phyloP scores from a whole-genome alignment of 1,284 basidiomycete genomes.

The Tilletia walkeri region DNA sequence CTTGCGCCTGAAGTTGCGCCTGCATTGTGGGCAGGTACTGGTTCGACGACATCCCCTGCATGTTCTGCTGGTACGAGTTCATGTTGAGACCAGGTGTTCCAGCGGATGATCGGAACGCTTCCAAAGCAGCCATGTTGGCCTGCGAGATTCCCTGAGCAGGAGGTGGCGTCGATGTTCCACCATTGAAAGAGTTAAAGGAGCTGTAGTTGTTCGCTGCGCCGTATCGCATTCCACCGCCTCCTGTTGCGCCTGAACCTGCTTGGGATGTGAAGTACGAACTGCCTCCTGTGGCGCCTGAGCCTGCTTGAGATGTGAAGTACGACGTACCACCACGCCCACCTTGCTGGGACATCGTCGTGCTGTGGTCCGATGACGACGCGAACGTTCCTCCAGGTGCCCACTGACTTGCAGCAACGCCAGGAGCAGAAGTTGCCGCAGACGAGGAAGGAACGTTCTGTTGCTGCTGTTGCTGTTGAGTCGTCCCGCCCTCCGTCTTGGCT shows the following conservation, averaged over 20 bases:
- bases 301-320: no score
- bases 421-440: not conserved
- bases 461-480: not conserved
- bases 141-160: not conserved
- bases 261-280: no score
- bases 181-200: not conserved
- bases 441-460: not conserved
- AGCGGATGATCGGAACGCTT: slow-evolving; percentile 1
- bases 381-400: slow-evolving; percentile 9
- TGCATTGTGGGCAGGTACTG: not conserved
- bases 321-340: not conserved
- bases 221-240: not conserved
- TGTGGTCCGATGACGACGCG: not conserved
- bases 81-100: not conserved
- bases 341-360: not conserved
- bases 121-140: not conserved
- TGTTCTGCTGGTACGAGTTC: not conserved
- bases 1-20: not conserved
- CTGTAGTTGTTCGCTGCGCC: no score
- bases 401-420: slow-evolving; percentile 4
- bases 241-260: not conserved
- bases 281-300: not conserved
- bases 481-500: not conserved
- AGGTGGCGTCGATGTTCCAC: not conserved
- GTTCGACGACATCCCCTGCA: not conserved